Percentiles rank a stretch among this genome's conserved stretches.
Conservation (phyloP, 306 rosid genomes). For the Sesbania bispinosa region DNA sequence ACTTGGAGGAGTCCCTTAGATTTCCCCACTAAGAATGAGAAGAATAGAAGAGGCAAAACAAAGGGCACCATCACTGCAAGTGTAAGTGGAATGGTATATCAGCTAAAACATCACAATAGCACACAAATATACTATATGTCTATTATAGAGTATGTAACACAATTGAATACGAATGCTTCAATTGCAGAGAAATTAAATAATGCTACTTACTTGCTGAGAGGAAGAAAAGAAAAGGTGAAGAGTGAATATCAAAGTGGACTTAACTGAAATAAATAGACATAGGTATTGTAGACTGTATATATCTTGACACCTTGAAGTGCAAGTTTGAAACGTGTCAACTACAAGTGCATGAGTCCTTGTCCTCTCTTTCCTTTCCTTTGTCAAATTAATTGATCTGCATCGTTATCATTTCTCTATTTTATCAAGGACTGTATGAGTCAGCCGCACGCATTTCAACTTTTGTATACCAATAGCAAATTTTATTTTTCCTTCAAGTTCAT, state of each 20-base stretch:
- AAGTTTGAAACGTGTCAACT: constrained; percentile 40
- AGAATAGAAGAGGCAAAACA: constrained; percentile 14
- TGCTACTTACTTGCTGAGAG: no score
- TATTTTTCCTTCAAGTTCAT: not conserved
- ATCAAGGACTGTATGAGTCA: not conserved
- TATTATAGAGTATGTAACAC: no score
- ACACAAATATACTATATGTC: no score
- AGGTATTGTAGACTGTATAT: not conserved
- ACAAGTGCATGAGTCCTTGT: constrained; percentile 28
- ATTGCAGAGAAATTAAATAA: no score
- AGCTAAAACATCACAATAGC: no score
- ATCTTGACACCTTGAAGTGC: constrained; percentile 31
- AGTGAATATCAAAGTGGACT: no score
- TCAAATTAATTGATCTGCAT: not conserved
- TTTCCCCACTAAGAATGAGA: constrained; percentile 17
- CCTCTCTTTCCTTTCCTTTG: no score
- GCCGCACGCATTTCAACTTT: constrained; percentile 37
- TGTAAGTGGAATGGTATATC: not conserved
- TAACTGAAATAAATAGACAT: not conserved
- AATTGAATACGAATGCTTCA: no score
- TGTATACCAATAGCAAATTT: not conserved
- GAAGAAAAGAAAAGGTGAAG: no score
- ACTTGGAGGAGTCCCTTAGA: constrained; percentile 41
- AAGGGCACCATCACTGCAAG: constrained; percentile 10
- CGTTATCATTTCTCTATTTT: not conserved